Conservation (phyloP, 768 basidiomycete genomes). For the Phylloporus scabripes region DNA sequence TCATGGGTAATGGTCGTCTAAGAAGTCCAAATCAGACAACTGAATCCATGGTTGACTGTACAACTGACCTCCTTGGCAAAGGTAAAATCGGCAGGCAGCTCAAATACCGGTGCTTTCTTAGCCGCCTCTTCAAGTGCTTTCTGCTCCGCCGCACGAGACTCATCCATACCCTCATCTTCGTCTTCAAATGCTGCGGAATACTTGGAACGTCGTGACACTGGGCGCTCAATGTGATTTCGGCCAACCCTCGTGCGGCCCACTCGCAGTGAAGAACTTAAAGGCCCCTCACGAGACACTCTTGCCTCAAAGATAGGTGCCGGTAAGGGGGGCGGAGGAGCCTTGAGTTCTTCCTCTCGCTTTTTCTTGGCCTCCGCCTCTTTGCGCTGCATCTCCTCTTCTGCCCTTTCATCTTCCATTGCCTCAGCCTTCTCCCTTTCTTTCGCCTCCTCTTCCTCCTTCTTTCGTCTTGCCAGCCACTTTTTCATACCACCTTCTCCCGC, state of each 20-base stretch:
- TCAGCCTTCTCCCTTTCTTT: conserved; percentile 31
- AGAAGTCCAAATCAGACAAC: conserved; percentile 3
- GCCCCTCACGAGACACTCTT: conserved; percentile 16
- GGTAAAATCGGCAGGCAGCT: conserved; percentile 57
- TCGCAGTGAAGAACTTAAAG: conserved; percentile 48
- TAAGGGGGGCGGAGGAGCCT: conserved; percentile 14
- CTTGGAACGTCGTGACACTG: conserved; percentile 43
- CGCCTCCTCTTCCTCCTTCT: conserved; percentile 50
- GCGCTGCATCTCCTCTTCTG: conserved; percentile 22
- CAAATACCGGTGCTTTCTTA: conserved; percentile 51
- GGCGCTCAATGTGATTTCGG: conserved; percentile 59
- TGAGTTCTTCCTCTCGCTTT: conserved; percentile 15
- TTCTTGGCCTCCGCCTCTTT: conserved; percentile 18
- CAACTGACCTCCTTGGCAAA: conserved; percentile 57
- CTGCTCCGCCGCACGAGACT: conserved; percentile 39
- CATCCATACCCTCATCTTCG: conserved; percentile 40
- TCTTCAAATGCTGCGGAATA: conserved; percentile 65
- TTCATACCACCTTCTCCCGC: conserved; percentile 76
- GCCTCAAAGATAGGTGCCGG: conserved; percentile 18
- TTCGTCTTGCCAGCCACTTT: conserved; percentile 62
- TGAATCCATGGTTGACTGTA: not conserved
- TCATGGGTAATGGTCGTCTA: conserved; percentile 39
- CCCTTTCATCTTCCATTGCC: conserved; percentile 32
- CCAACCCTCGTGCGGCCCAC: conserved; percentile 56
- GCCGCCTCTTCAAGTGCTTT: conserved; percentile 50